Evolutionary conservation across 2,329 filamentous ascomycete genomes (phyloP), one percentile per base, ranked within the genome.

Genomic region (Thielaviopsis musarum): DNA sequence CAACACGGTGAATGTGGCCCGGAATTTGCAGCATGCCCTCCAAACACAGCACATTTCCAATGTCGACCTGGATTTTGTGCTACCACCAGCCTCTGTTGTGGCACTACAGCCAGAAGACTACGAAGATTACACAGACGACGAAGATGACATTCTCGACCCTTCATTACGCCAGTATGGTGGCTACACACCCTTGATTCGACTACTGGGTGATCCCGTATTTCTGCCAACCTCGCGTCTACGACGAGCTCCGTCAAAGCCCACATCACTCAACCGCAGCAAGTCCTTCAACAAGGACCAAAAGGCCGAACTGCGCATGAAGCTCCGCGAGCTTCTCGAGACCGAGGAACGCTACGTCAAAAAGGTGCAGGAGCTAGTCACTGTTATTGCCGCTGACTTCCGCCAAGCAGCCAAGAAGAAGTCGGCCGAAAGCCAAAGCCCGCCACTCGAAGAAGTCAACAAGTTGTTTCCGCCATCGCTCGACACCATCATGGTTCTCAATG

Each of bases 311-410:
- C 83, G 91, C 49, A 85, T 91, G 70, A 91, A 95, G 70, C 84
- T 98, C 77, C 84, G 82, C 61, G 93, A 98, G 70, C 74, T 97
- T 62, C 81, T 96, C 38, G 88, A 95, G 66, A 98, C 93, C 0
- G 93, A 98, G 70, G 89, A 93, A 68, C 85, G 88, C 69, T 98
- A 97, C 70, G 89, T 98, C 51, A 78, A 80, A 66, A 96, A 97
- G 70, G 73, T 98, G 60, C 82, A 87, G 63, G 87, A 93, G 64
- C 73, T 98, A 62, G 86, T 95, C 51, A 82, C 87, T 63, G 82
- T 85, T 61, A 82, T 96, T 30, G 89, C 89, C 26, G 81, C 82
- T 59, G 87, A 94, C 63, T 91, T 94, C 66, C 83, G 87, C 34
- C 74, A 84, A 56, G 85, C 83, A 63, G 84, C 85, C 3, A 82